Evolutionary conservation across 2,329 filamentous ascomycete species (phyloP).

Genomic region (Colletotrichum noveboracense): DNA sequence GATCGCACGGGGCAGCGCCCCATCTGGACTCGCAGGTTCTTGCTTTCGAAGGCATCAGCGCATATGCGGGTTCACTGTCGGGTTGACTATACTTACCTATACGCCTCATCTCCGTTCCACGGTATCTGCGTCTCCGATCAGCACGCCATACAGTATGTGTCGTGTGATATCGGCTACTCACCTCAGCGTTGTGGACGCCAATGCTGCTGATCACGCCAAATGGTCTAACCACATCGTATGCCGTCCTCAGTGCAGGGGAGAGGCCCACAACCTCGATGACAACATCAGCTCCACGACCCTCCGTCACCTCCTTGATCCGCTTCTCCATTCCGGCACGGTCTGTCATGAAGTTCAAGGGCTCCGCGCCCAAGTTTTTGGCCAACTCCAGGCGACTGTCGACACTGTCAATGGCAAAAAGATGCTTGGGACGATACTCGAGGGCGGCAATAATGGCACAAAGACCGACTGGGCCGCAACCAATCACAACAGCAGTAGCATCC

Average conservation of each 20-base stretch:
- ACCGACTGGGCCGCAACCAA: slow-evolving; percentile 87
- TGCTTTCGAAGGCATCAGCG: slow-evolving; percentile 46
- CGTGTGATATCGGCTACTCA: slow-evolving; percentile 35
- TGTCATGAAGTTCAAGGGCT: slow-evolving; percentile 79
- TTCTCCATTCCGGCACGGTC: slow-evolving; percentile 69
- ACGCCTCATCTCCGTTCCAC: slow-evolving; percentile 69
- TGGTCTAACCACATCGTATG: slow-evolving; percentile 73
- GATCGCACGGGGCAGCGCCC: slow-evolving; percentile 77
- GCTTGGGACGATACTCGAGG: slow-evolving; percentile 75
- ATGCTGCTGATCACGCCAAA: slow-evolving; percentile 79
- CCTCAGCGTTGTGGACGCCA: slow-evolving; percentile 77
- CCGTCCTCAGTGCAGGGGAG: slow-evolving; percentile 71
- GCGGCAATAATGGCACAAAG: slow-evolving; percentile 83
- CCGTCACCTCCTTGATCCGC: slow-evolving; percentile 75
- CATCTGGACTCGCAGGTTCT: slow-evolving; percentile 78
- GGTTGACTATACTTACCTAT: slow-evolving; percentile 43
- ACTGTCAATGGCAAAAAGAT: slow-evolving; percentile 80
- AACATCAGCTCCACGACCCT: slow-evolving; percentile 83
- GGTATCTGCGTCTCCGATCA: slow-evolving; percentile 55
- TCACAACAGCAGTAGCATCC: slow-evolving; percentile 75
- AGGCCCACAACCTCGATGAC: slow-evolving; percentile 81
- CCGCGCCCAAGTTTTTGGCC: slow-evolving; percentile 77
- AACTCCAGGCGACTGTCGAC: slow-evolving; percentile 76
- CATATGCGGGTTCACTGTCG: neutral
- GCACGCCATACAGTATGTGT: neutral